phyloP scores from a whole-genome alignment of 495 filamentous ascomycete species.

The Penicillium subrubescens region DNA sequence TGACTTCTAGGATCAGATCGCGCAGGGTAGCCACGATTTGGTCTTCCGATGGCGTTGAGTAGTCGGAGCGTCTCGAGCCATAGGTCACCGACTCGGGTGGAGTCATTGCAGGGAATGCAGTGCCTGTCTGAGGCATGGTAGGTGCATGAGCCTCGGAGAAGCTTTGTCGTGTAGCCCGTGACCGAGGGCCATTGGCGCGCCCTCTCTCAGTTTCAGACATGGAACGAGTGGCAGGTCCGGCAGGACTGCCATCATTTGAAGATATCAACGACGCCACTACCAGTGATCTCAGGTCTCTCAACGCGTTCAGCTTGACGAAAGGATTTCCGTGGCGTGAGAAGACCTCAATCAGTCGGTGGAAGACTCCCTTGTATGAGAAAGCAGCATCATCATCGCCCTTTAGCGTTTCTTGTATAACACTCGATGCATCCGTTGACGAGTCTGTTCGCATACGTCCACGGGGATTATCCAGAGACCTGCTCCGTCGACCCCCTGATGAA shows the following conservation, averaged over 20 bases:
- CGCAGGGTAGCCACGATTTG: slow-evolving; percentile 78
- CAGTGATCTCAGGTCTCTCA: slow-evolving; percentile 80
- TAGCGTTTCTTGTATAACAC: neutral
- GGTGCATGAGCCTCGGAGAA: slow-evolving; percentile 34
- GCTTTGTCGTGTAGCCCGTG: slow-evolving; percentile 36
- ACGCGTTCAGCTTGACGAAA: slow-evolving; percentile 78
- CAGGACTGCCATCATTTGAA: slow-evolving; percentile 40
- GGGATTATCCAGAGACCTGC: slow-evolving; percentile 36
- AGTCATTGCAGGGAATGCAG: slow-evolving; percentile 25
- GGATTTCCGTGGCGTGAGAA: slow-evolving; percentile 92
- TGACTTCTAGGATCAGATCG: slow-evolving; percentile 73
- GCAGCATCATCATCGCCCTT: slow-evolving; percentile 26
- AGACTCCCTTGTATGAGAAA: slow-evolving; percentile 75
- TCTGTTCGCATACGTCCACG: slow-evolving; percentile 2
- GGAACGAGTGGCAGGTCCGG: slow-evolving; percentile 19
- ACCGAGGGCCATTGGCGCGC: neutral
- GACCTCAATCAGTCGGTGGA: slow-evolving; percentile 76
- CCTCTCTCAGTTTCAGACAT: slow-evolving; percentile 6
- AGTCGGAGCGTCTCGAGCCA: slow-evolving; percentile 42
- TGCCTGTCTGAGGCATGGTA: slow-evolving; percentile 19
- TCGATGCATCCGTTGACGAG: neutral
- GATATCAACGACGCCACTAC: slow-evolving; percentile 73
- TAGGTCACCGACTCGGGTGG: slow-evolving; percentile 40
- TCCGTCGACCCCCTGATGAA: slow-evolving; percentile 31
- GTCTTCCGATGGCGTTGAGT: slow-evolving; percentile 49